These are phyloP conservation scores for Discostella stelligeroides DNA, from an alignment of 108 stramenopile species.

Conservation along the genomic window DNA sequence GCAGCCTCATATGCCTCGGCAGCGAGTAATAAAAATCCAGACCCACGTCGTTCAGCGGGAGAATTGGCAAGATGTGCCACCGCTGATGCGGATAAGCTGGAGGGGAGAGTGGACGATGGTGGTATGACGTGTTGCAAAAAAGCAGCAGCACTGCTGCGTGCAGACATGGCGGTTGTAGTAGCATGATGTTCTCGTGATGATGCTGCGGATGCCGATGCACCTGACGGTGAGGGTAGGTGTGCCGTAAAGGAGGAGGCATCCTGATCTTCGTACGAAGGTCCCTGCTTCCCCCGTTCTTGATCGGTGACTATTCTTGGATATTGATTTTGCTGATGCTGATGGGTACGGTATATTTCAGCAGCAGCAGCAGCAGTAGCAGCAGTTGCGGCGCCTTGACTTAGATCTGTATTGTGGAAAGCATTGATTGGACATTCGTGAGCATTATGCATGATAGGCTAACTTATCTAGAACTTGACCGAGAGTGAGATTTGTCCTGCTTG, in stretches of 20 bases:
- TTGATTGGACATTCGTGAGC: background rate
- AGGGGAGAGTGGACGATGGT: background rate
- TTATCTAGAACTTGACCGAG: too few relatives aligned
- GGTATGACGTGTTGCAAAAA: background rate
- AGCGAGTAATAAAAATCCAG: conserved; percentile 38
- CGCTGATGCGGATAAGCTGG: background rate
- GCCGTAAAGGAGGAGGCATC: background rate
- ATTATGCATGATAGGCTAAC: background rate
- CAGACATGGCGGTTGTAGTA: background rate
- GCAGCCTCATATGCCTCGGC: conserved; percentile 36
- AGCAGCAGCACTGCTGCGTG: background rate
- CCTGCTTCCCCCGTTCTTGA: too few relatives aligned
- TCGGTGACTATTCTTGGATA: background rate
- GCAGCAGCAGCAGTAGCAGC: background rate
- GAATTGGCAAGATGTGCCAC: background rate
- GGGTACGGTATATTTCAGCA: background rate
- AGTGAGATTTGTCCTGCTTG: background rate
- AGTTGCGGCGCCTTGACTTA: background rate
- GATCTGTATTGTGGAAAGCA: background rate
- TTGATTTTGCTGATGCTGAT: background rate
- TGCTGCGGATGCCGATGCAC: background rate
- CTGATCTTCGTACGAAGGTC: too few relatives aligned
- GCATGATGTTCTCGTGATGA: background rate
- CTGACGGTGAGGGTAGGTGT: background rate
- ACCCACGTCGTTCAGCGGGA: conserved; percentile 31